Conservation (phyloP, 768 basidiomycete species). For the Leccinum subtestaceum region DNA sequence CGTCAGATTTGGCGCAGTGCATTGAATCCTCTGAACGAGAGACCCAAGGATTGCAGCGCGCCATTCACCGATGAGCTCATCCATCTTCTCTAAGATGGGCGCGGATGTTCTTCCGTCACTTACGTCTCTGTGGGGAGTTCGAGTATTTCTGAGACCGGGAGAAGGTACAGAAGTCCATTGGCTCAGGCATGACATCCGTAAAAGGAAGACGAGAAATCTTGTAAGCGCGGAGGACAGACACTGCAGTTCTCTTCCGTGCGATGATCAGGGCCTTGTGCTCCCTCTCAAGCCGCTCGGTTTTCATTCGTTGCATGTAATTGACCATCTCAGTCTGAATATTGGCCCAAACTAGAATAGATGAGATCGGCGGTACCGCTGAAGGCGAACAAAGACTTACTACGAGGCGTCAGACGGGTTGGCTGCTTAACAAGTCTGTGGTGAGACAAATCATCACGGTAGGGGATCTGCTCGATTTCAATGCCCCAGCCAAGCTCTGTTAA, state of each 20-base stretch:
- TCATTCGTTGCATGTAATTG: constrained; percentile 47
- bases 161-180: constrained; percentile 46
- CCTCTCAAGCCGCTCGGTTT: constrained; percentile 40
- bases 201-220: constrained; percentile 42
- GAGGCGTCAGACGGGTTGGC: constrained; percentile 47
- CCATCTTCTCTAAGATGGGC: constrained; percentile 36
- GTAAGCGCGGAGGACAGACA: constrained; percentile 42
- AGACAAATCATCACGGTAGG: constrained; percentile 37
- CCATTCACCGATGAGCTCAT: constrained; percentile 41
- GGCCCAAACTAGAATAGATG: constrained; percentile 44
- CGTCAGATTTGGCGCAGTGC: neutral
- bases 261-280: constrained; percentile 40
- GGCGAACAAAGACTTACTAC: constrained; percentile 37
- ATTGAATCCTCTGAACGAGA: constrained; percentile 26
- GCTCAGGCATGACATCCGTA: constrained; percentile 43
- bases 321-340: constrained; percentile 46
- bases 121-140: constrained; percentile 38
- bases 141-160: constrained; percentile 38
- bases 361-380: neutral
- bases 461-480: constrained; percentile 42
- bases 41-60: constrained; percentile 30
- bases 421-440: constrained; percentile 46
- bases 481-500: constrained; percentile 49
- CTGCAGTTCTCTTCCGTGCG: constrained; percentile 40
- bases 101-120: constrained; percentile 42